Evolutionary conservation across 768 basidiomycete species (phyloP).

Genomic region (Boletellus ananas): DNA sequence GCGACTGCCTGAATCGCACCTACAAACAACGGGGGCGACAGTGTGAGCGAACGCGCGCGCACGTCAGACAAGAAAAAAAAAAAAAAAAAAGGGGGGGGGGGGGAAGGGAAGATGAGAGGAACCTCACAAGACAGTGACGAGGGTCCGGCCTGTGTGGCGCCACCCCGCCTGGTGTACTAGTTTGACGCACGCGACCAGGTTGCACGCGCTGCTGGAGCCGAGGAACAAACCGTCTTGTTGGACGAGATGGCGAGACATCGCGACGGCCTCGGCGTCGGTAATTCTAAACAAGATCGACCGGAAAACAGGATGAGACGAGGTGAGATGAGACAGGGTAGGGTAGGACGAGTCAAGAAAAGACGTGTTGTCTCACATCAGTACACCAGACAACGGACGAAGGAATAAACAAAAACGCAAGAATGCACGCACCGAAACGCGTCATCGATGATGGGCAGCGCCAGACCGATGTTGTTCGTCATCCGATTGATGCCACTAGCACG

Average conservation of each 20-base stretch:
- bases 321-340: too few species aligned
- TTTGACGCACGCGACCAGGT: conserved; percentile 88
- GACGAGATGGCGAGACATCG: conserved; percentile 93
- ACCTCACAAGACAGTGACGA: conserved; percentile 81
- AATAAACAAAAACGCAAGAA: too few species aligned
- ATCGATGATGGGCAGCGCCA: conserved; percentile 80
- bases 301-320: too few species aligned
- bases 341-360: too few species aligned
- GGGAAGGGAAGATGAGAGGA: neutral
- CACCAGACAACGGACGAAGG: too few species aligned
- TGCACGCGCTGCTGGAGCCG: conserved; percentile 95
- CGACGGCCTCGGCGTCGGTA: conserved; percentile 89
- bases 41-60: neutral
- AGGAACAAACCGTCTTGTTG: conserved; percentile 89
- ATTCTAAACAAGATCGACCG: conserved; percentile 46
- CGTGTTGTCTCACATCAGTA: neutral
- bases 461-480: conserved; percentile 83
- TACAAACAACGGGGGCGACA: conserved; percentile 19
- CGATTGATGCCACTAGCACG: conserved; percentile 81
- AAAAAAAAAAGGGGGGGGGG: too few species aligned
- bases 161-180: conserved; percentile 68
- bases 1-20: conserved; percentile 86
- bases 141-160: conserved; percentile 54
- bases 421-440: conserved; percentile 65
- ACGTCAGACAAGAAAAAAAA: too few species aligned